Evolutionary conservation across 2,329 filamentous ascomycete genomes (phyloP), one percentile per base, ranked within the genome.

Genomic region (Emmonsia crescens): DNA sequence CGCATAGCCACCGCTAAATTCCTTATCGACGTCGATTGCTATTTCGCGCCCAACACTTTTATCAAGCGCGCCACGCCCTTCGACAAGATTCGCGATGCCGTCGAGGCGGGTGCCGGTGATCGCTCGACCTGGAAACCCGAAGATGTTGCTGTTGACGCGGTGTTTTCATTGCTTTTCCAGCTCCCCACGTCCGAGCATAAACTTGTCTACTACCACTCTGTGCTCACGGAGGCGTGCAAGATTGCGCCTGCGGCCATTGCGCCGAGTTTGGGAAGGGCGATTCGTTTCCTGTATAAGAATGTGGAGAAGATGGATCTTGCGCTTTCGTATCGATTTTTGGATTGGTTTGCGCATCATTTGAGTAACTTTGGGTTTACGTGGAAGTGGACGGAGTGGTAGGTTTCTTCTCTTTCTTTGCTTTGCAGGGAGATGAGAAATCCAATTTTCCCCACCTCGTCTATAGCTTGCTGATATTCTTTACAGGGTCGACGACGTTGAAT

Each of bases 321-420:
- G 75, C 79, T 99, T 51, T 83, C 81, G 61, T 88, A 92, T 70
- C 85, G 94, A 31, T 97, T 97, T 76, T 81, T 96, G 72, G 93
- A 97, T 73, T 99, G 94, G 94, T 99, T 99, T 72, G 85, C 93
- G 21, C 94, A 99, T 74, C 94, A 99, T 78, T 78, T 99, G 67
- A 96, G 92, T 77, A 99, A 99, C 78, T 99, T 99, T 72, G 94
- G 96, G 60, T 99, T 97, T 73, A 94, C 94, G 10, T 99, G 94
- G 94, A 97, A 97, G 76, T 99, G 94, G 94, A 87, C 89, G 19
- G 94, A 99, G 77, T 99, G 94, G 94, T 85, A 74, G 68, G 80
- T 40, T 31, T 36, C 31, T 56, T 29, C 19, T 16, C 21, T 40
- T 33, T 29, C 3, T 24, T 24, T 24, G 21, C 24, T 16, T 16